These are phyloP conservation scores for Monosporascus cannonballus DNA, from an alignment of 2,329 filamentous ascomycete species.

Conservation along the genomic window DNA sequence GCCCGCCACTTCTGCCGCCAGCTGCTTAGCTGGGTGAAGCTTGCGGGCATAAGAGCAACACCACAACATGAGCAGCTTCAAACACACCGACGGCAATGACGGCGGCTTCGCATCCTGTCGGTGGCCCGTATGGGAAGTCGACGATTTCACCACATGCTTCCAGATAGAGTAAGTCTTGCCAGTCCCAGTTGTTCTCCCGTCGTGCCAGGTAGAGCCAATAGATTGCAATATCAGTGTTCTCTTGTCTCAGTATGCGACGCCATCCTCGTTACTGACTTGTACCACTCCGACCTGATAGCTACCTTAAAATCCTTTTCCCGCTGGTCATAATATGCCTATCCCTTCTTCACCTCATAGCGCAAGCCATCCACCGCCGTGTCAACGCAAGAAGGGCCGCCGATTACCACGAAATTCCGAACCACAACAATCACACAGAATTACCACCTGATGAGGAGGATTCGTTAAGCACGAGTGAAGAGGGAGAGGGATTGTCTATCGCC, in stretches of 20 bases:
- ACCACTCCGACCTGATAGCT: constrained; percentile 42
- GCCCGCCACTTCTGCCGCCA: neutral
- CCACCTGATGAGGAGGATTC: constrained; percentile 42
- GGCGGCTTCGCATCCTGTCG: constrained; percentile 46
- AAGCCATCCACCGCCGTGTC: constrained; percentile 48
- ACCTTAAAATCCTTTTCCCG: constrained; percentile 75
- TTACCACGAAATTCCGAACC: constrained; percentile 51
- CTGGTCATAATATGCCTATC: constrained; percentile 66
- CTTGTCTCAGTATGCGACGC: neutral
- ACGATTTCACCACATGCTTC: constrained; percentile 60
- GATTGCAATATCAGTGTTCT: neutral
- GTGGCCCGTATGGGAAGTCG: constrained; percentile 55
- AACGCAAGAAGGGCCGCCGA: constrained; percentile 46
- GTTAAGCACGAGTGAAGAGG: constrained; percentile 52
- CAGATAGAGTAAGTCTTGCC: constrained; percentile 55
- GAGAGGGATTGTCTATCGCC: constrained; percentile 48
- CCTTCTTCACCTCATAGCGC: constrained; percentile 56
- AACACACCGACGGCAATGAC: neutral
- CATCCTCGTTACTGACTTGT: constrained; percentile 2
- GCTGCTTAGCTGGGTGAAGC: neutral
- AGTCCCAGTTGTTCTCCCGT: neutral
- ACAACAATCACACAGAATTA: constrained; percentile 44
- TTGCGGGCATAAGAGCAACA: neutral
- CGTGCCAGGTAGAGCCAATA: constrained; percentile 1
- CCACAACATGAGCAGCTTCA: neutral